A percentile compares a stretch with the other conserved stretches of the same genome.
phyloP scores from a whole-genome alignment of 129 eudicot species.

The Artemisia annua region DNA sequence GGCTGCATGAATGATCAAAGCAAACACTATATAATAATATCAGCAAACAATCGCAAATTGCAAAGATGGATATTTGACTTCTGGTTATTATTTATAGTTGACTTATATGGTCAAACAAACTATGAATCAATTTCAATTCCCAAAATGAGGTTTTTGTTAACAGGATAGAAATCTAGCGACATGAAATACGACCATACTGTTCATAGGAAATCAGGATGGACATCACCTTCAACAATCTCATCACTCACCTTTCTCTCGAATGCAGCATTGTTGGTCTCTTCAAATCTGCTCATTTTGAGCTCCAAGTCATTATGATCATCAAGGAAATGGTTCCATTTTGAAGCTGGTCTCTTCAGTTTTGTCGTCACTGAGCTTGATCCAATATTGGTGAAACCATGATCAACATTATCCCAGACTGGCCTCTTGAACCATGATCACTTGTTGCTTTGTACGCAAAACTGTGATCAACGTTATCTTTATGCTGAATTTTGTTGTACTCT shows the following conservation, averaged over 20 bases:
- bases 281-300: conserved; percentile 5
- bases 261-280: conserved; percentile 26
- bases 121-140: neutral
- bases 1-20: neutral
- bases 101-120: no score
- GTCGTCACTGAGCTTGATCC: conserved; percentile 27
- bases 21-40: neutral
- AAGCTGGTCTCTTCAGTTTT: conserved; percentile 33
- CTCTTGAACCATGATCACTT: no score
- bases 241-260: conserved; percentile 35
- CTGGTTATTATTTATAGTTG: no score
- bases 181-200: neutral
- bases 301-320: conserved; percentile 33
- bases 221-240: conserved; percentile 67
- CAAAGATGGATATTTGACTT: neutral
- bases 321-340: conserved; percentile 45
- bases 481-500: no score
- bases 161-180: neutral
- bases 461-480: no score
- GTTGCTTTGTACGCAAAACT: no score
- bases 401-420: no score
- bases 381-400: conserved; percentile 6
- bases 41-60: neutral
- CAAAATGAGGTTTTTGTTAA: conserved; percentile 9
- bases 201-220: conserved; percentile 81